These are phyloP conservation scores for Pyrenochaeta sp. DNA, from an alignment of 2,329 filamentous ascomycete genomes.

Conservation along the genomic window DNA sequence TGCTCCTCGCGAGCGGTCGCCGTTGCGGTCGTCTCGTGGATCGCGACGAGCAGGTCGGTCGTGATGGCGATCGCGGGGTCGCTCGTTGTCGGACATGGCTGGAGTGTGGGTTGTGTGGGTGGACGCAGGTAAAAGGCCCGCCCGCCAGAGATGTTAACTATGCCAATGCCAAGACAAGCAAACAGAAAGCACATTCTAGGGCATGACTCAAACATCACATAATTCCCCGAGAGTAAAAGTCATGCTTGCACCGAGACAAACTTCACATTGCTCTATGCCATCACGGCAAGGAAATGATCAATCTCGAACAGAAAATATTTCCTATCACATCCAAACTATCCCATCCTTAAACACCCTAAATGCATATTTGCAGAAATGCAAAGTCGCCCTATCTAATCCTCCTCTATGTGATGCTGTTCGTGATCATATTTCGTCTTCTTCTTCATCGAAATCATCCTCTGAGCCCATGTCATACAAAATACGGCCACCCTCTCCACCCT, in stretches of 20 bases:
- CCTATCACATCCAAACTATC: too few relatives aligned
- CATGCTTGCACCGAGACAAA: too few relatives aligned
- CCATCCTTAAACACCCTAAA: too few relatives aligned
- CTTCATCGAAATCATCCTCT: constrained; percentile 96
- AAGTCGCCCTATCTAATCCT: too few relatives aligned
- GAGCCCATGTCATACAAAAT: constrained; percentile 97
- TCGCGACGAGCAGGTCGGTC: constrained; percentile 32
- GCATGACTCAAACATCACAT: too few relatives aligned
- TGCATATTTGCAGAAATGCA: too few relatives aligned
- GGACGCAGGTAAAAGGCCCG: constrained; percentile 6
- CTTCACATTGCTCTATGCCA: background rate
- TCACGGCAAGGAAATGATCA: background rate
- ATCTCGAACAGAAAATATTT: too few relatives aligned
- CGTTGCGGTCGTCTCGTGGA: constrained; percentile 21
- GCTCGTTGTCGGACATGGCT: constrained; percentile 34
- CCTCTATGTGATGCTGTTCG: too few relatives aligned
- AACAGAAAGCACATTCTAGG: too few relatives aligned
- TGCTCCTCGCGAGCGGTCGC: constrained; percentile 25
- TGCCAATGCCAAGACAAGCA: constrained; percentile 15
- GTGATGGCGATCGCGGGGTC: constrained; percentile 28
- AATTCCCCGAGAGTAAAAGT: too few relatives aligned
- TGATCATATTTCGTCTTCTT: constrained; percentile 84
- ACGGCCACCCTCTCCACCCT: constrained; percentile 81
- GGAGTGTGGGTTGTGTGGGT: constrained; percentile 4
- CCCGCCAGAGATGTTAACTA: constrained; percentile 3